A percentile compares a stretch with the other conserved stretches of the same genome.
Evolutionary conservation across 148 eudicot genomes (phyloP).

Genomic region (Selenicereus undatus): DNA sequence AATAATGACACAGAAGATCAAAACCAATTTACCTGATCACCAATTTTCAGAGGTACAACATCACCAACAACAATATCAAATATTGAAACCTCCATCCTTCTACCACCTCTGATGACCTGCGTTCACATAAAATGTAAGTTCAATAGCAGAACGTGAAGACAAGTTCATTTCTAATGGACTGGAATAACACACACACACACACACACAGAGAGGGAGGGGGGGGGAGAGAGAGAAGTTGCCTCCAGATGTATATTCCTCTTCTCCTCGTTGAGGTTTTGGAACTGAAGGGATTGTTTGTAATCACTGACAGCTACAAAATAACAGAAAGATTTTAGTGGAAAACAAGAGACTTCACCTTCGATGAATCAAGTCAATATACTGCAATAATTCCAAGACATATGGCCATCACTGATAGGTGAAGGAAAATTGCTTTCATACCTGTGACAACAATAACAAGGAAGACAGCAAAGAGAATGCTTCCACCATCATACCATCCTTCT

Average conservation of each 20-base stretch:
- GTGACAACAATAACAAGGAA: constrained; percentile 78
- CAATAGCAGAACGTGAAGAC: not conserved
- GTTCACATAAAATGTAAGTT: not conserved
- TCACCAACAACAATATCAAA: constrained; percentile 95
- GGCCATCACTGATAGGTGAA: not conserved
- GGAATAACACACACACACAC: not conserved
- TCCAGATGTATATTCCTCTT: constrained; percentile 94
- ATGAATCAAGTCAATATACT: no score
- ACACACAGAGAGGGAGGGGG: not conserved
- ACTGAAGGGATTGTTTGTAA: constrained; percentile 88
- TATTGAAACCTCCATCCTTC: constrained; percentile 72
- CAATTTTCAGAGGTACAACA: constrained; percentile 78
- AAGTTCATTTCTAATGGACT: not conserved
- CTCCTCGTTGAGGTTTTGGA: constrained; percentile 79
- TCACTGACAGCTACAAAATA: constrained; percentile 75
- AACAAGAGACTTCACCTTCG: not conserved
- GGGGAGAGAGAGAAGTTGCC: constrained; percentile 37
- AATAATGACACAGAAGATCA: not conserved
- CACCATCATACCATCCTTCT: constrained; percentile 99
- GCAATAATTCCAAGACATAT: not conserved
- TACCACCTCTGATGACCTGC: constrained; percentile 83
- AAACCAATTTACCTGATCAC: constrained; percentile 70
- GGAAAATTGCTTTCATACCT: constrained; percentile 43
- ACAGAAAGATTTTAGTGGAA: not conserved
- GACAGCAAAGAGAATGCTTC: constrained; percentile 92